Conservation (phyloP, 352 stramenopile genomes). For the Globisporangium paddicum region DNA sequence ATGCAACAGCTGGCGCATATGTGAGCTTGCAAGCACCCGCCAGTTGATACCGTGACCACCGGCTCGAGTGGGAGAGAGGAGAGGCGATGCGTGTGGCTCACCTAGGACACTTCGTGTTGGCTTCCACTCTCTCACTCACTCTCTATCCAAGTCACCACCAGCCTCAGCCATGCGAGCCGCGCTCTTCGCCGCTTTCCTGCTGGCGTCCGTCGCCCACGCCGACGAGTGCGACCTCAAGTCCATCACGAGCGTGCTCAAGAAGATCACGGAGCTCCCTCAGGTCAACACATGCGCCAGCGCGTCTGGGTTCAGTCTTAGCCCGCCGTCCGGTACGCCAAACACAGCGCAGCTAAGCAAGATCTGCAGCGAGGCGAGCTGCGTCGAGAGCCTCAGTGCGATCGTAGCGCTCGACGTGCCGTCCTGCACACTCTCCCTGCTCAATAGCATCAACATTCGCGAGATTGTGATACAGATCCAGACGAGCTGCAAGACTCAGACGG, state of each 20-base stretch:
- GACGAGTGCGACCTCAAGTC: neutral
- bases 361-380: neutral
- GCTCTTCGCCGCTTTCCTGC: neutral
- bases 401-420: conserved; percentile 13
- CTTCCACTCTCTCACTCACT: neutral
- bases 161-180: neutral
- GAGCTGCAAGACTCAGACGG: neutral
- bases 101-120: neutral
- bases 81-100: neutral
- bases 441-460: conserved; percentile 17
- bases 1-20: no score
- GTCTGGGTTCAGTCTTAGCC: conserved; percentile 2
- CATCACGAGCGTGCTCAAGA: neutral
- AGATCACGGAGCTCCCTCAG: conserved; percentile 1
- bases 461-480: conserved; percentile 7
- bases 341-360: neutral
- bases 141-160: neutral
- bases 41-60: neutral
- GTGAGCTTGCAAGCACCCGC: neutral
- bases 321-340: neutral
- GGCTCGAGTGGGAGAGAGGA: neutral
- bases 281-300: neutral
- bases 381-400: conserved; percentile 1
- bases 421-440: conserved; percentile 23
- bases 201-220: neutral